Percentiles rank a stretch among this genome's conserved stretches.
These are phyloP conservation scores for Xerocomus brunneocitrinus DNA, from an alignment of 768 basidiomycete genomes.

Conservation along the genomic window DNA sequence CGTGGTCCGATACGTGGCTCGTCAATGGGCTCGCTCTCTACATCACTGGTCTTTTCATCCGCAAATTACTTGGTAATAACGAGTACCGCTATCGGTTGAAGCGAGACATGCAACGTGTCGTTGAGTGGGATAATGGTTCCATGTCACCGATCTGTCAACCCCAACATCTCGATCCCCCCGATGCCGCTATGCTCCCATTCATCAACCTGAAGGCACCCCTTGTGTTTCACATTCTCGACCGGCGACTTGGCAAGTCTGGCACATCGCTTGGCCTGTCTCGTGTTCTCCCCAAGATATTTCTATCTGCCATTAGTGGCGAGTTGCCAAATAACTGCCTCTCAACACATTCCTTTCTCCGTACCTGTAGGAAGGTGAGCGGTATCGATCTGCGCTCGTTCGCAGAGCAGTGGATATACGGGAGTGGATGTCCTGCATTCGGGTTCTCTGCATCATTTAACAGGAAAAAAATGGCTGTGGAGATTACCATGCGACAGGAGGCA, in stretches of 20 bases:
- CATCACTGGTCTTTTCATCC: constrained; percentile 82
- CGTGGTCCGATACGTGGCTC: constrained; percentile 95
- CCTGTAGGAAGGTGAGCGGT: constrained; percentile 89
- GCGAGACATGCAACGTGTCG: constrained; percentile 92
- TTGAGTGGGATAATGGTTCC: constrained; percentile 79
- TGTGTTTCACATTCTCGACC: constrained; percentile 94
- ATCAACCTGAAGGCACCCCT: constrained; percentile 93
- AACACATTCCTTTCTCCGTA: constrained; percentile 86
- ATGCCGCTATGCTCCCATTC: constrained; percentile 73
- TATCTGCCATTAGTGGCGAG: constrained; percentile 91
- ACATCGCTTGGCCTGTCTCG: constrained; percentile 92
- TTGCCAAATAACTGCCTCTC: constrained; percentile 80
- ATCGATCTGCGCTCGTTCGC: constrained; percentile 87
- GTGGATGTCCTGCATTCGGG: constrained; percentile 88
- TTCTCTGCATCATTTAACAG: constrained; percentile 91
- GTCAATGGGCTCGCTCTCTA: constrained; percentile 90
- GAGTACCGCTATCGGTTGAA: constrained; percentile 94
- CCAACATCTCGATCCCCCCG: constrained; percentile 78
- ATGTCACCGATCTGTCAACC: constrained; percentile 96
- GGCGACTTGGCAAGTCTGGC: constrained; percentile 89
- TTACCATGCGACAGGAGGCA: constrained; percentile 86
- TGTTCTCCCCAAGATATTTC: constrained; percentile 90
- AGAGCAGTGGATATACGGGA: constrained; percentile 99
- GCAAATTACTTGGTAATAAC: constrained; percentile 89
- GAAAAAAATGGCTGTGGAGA: constrained; percentile 98